Evolutionary conservation across 495 filamentous ascomycete species (phyloP).

Genomic region (Aspergillus biplanus): DNA sequence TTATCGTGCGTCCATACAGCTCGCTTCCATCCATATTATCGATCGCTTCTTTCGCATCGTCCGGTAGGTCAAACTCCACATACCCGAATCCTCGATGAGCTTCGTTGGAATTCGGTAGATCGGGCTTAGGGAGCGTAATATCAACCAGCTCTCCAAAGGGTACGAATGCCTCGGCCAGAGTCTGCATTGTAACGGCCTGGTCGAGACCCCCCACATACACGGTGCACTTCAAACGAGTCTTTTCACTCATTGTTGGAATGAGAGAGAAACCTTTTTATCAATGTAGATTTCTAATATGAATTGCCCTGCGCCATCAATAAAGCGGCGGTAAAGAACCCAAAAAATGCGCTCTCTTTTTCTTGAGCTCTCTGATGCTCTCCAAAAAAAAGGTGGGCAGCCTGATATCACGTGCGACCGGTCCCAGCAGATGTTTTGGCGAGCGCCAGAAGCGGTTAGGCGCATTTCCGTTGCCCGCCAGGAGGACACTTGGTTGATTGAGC

Average conservation of each 20-base stretch:
- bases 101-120: conserved; percentile 69
- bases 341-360: conserved; percentile 8
- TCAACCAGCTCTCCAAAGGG: conserved; percentile 95
- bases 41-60: conserved; percentile 92
- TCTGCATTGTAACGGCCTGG: conserved; percentile 69
- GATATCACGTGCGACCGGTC: conserved; percentile 48
- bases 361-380: conserved; percentile 10
- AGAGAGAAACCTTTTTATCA: not conserved
- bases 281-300: not conserved
- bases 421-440: conserved; percentile 45
- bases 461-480: conserved; percentile 39
- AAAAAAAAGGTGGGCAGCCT: conserved; percentile 23
- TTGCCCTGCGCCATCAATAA: not conserved
- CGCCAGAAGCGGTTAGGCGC: conserved; percentile 38
- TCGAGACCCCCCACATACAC: conserved; percentile 91
- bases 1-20: conserved; percentile 90
- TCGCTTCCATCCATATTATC: conserved; percentile 99
- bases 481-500: conserved; percentile 49
- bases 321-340: not conserved
- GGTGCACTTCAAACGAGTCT: conserved; percentile 80
- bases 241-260: conserved; percentile 68
- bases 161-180: conserved; percentile 87
- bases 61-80: conserved; percentile 86
- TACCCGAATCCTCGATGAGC: conserved; percentile 93
- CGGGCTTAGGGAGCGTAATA: conserved; percentile 84